Base-by-base conservation (phyloP, 1,284 basidiomycete genomes). In the Ceratobasidium sp. region DNA sequence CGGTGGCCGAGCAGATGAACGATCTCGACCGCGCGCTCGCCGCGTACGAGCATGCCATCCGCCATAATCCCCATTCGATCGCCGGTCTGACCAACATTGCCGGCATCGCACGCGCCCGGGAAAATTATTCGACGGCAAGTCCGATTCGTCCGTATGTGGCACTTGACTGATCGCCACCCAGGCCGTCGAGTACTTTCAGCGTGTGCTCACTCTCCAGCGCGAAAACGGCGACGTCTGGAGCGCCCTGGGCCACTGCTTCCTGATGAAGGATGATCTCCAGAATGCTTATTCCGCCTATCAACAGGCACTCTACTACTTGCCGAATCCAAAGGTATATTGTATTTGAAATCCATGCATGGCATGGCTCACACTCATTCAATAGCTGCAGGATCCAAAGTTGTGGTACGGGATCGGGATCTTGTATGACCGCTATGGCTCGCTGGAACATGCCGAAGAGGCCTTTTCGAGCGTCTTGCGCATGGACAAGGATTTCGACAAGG, bases 331-430 rank as follows among this genome's bases (percentile, higher is more conserved):
- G 82, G 89, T 89, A 74, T 52, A 77, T 73, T 41, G 9, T 25
- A 44, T 52, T 60, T 41, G 27, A 47, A 53, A 47, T 59, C 16
- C 53, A 56, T 42, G 50, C 53, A 33, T 33, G 30, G 29, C 30
- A 50, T 49, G 64, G 50, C 52, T 66, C 9, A 66, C 53, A 46
- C 64, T 56, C 64, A 68, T 49, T 54, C 41, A 67, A 54, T 56
- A 67, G 62, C 62, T 46, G 25, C 71, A 88, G 84, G 97, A 99
- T 78, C 96, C 96, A 11, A 98, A 99, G 78, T 83, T 99, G 2
- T 99, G 97, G 97, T 99, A 98, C 77, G 96, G 97, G 53, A 99
- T 99, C 76, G 97, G 97, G 44, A 98, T 99, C 59, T 86, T 99
- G 27, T 99, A 99, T 76, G 97, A 99, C 80, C 89, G 96, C 19